Percentiles rank a stretch among this genome's conserved stretches.
phyloP scores from a whole-genome alignment of 2,329 filamentous ascomycete genomes.

The Mollisia scopiformis region DNA sequence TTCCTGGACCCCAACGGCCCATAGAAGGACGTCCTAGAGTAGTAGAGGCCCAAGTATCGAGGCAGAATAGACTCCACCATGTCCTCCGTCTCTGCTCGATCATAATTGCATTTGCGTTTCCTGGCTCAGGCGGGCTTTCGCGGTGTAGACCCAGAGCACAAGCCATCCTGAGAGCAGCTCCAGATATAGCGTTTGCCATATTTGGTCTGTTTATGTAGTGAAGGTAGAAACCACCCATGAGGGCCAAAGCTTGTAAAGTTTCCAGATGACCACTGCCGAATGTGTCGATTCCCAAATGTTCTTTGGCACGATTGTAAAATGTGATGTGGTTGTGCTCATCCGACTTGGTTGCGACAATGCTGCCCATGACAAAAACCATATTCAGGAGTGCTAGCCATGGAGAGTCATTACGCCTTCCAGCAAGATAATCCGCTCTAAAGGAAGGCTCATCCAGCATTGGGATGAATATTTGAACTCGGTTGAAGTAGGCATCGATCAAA shows the following conservation, averaged over 20 bases:
- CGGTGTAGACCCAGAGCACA: conserved; percentile 73
- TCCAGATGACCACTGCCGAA: conserved; percentile 74
- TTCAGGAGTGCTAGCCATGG: conserved; percentile 75
- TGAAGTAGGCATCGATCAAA: conserved; percentile 76
- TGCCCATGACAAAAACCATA: conserved; percentile 77
- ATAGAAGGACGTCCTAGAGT: conserved; percentile 73
- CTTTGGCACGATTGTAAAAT: conserved; percentile 71
- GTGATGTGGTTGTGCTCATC: conserved; percentile 69
- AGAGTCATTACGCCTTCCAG: conserved; percentile 64
- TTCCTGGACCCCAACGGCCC: conserved; percentile 67
- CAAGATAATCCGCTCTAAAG: conserved; percentile 68
- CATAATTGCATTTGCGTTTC: conserved; percentile 37
- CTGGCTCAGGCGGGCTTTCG: conserved; percentile 50
- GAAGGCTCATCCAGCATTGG: conserved; percentile 74
- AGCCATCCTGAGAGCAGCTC: conserved; percentile 74
- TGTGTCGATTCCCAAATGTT: conserved; percentile 67
- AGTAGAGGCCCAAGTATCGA: conserved; percentile 75
- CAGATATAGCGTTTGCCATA: conserved; percentile 74
- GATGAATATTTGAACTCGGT: conserved; percentile 70
- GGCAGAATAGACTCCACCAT: conserved; percentile 76
- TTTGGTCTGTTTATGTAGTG: conserved; percentile 80
- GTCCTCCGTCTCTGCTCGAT: conserved; percentile 67
- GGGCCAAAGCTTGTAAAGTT: conserved; percentile 69
- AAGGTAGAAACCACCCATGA: conserved; percentile 76
- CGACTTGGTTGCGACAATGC: conserved; percentile 64